Conservation (phyloP, 345 rosid species). For the Kandelia obovata region DNA sequence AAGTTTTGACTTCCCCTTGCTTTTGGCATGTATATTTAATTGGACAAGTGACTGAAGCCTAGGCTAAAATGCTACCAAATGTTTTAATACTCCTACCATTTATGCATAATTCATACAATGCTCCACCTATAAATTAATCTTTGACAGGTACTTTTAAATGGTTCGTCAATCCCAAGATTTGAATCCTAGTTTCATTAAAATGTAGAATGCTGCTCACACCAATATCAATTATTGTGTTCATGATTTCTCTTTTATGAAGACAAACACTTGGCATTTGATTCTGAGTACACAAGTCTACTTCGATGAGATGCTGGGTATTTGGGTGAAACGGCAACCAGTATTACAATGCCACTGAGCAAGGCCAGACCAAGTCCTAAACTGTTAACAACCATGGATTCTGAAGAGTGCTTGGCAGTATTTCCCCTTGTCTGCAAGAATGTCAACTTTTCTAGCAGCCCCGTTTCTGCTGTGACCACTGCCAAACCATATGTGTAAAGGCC, state of each 20-base stretch:
- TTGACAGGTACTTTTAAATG: too few relatives aligned
- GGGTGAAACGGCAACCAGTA: conserved; percentile 62
- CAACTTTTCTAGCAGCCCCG: conserved; percentile 74
- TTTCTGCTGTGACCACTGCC: conserved; percentile 85
- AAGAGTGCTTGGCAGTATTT: conserved; percentile 37
- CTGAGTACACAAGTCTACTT: conserved; percentile 39
- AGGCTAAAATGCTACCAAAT: too few relatives aligned
- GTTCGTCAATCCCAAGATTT: too few relatives aligned
- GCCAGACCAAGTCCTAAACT: conserved; percentile 67
- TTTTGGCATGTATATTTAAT: not conserved
- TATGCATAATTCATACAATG: too few relatives aligned
- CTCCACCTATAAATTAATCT: too few relatives aligned
- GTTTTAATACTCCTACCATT: too few relatives aligned
- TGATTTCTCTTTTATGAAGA: conserved; percentile 24
- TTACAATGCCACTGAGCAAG: conserved; percentile 61
- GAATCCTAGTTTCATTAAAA: too few relatives aligned
- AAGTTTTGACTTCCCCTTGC: not conserved
- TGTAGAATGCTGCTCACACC: too few relatives aligned
- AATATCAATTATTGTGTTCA: too few relatives aligned
- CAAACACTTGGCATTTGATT: conserved; percentile 41
- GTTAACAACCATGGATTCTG: conserved; percentile 71
- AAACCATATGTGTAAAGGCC: conserved; percentile 83
- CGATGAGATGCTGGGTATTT: conserved; percentile 32
- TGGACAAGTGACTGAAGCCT: too few relatives aligned
- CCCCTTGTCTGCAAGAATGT: conserved; percentile 60